phyloP scores from a whole-genome alignment of 2,329 filamentous ascomycete species.

The Colletotrichum lindemuthianum region DNA sequence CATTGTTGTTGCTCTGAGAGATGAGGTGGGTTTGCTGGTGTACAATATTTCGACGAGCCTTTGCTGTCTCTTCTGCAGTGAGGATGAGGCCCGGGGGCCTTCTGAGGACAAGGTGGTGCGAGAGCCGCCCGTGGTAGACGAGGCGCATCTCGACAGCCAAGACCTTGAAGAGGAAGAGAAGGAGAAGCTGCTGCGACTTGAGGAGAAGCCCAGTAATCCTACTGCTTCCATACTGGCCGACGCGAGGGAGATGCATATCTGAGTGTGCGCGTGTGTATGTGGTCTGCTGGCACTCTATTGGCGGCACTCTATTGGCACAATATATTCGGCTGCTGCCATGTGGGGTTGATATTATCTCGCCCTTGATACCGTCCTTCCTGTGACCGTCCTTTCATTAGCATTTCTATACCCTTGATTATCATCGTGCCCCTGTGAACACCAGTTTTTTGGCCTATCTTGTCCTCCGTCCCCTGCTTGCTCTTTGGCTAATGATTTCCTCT shows the following conservation, averaged over 20 bases:
- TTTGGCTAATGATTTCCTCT: too few species aligned
- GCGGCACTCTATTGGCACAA: too few species aligned
- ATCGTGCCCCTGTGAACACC: too few species aligned
- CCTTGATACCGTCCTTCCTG: too few species aligned
- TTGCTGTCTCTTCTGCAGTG: neutral
- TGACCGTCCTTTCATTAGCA: too few species aligned
- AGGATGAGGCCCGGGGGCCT: neutral
- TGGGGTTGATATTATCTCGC: too few species aligned
- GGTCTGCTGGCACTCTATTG: too few species aligned
- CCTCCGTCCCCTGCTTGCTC: too few species aligned
- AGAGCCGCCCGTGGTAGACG: neutral
- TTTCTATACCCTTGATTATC: too few species aligned
- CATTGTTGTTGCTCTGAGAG: neutral
- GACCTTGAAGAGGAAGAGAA: neutral
- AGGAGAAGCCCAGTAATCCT: neutral
- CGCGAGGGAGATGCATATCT: neutral
- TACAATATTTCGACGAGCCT: neutral
- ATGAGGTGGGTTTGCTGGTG: neutral
- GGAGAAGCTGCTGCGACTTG: neutral
- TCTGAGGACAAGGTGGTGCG: neutral
- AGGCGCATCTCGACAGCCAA: neutral
- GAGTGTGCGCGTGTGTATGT: too few species aligned
- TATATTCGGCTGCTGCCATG: too few species aligned
- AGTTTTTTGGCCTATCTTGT: too few species aligned
- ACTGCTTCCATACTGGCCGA: neutral